Evolutionary conservation across 75 land plant species (phyloP), one percentile per base, ranked within the genome.

Genomic region (Adiantum capillusveneris): DNA sequence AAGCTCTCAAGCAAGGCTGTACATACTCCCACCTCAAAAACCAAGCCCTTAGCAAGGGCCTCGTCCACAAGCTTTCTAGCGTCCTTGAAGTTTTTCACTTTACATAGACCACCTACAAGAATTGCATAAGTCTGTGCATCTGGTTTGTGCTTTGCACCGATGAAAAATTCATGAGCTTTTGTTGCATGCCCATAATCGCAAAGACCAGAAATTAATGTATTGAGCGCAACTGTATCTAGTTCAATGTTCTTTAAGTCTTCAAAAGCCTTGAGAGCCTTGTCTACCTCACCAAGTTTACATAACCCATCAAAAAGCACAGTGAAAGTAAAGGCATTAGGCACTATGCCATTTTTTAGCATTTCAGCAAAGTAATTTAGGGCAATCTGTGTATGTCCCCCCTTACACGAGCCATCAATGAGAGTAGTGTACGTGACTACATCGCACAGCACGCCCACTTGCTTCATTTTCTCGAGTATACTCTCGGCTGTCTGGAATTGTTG

Each of bases 151-250:
- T 34, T 9, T 34, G 7, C 9, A 34, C 9, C 9, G 37, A 34
- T 34, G 37, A 34, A 9, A 34, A 34, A 9, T 3, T 9, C 9
- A 9, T 34, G 9, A 5, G 37, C 37, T 34, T 34, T 34, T 42
- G 78, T 74, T 43, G 81, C 62, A 25, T 64, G 62, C 7, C 88
- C 85, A 37, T 46, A 16, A 20, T 79, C 68, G 56, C 88, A 85
- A 36, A 75, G 73, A 29, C 85, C 85, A 59, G 73, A 75, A 9
- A 85, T 79, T 58, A 82, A 20, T 6, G 76, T 70, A 62, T 82
- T 85, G 37, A 34, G 37, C 9, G 37, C 37, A 34, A 34, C 9
- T 5, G 37, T 46, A 14, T 46, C 49, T 17, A 46, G 14, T 46
- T 46, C 14, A 46, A 46, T 46, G 21, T 20, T 14, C 14, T 46